Evolutionary conservation across 2,329 filamentous ascomycete genomes (phyloP), one percentile per base, ranked within the genome.

Genomic region (Polytolypa hystricis): DNA sequence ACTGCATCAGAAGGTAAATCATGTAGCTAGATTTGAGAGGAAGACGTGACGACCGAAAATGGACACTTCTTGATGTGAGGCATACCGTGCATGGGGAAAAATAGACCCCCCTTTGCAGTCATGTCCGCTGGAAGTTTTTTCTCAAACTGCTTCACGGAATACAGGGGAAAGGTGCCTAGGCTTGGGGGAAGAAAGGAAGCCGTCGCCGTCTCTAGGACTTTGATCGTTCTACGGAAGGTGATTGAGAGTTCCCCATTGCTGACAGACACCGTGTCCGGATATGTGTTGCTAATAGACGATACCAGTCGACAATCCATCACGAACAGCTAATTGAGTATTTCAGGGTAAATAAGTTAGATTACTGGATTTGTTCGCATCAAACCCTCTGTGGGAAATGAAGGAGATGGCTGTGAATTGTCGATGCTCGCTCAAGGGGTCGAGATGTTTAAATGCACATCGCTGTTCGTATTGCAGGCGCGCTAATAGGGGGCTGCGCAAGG

Each of bases 51-150:
- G 18, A 33, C 28, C 18, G 27, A 17, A 10, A 27, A 28, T 10
- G 17, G 19, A 50, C 44, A 12, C 21, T 16, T 14, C 5, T 5
- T 5, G 10, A 14, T 12, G 16, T 3, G 17, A 18, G 28, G 39
- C 37, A 35, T 41, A 43, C 37, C 53, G 15, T 68, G 60, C 55
- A 71, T 69, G 0, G 66, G 61, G 4, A 71, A 50, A 43, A 70
- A 65, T 0, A 66, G 32, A 1, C 67, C 66, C 3, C 62, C 62
- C 40, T 67, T 66, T 1, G 40, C 44, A 0, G 42, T 47, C 46
- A 69, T 59, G 4, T 48, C 35, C 0, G 41, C 8, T 1, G 58
- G 58, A 12, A 71, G 45, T 0, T 45, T 50, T 1, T 43, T 33
- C 5, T 48, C 41, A 36, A 61, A 60, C 4, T 58, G 40, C 3